Evolutionary conservation across 257 asterid genomes (phyloP).

Genomic region (Scutellaria barbata): DNA sequence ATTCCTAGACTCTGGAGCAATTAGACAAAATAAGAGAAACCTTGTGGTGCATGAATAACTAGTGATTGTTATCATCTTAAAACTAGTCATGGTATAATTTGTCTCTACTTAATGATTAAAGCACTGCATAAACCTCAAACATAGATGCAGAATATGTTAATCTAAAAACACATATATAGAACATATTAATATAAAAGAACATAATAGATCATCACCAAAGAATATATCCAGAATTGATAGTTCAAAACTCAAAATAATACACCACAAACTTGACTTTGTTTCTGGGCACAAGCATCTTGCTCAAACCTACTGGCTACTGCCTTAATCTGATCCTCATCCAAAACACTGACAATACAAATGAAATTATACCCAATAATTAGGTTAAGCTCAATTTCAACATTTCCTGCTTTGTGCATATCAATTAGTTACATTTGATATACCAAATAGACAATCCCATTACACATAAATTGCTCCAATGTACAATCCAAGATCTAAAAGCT

Average conservation of each 20-base stretch:
- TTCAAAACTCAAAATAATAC: constrained; percentile 28
- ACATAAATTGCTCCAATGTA: constrained; percentile 14
- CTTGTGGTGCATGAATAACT: neutral
- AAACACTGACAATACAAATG: constrained; percentile 34
- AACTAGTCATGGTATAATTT: neutral
- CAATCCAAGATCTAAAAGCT: constrained; percentile 7
- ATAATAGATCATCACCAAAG: neutral
- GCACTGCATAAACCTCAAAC: neutral
- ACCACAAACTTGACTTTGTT: constrained; percentile 31
- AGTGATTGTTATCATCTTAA: neutral
- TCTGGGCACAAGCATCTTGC: constrained; percentile 36
- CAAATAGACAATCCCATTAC: neutral
- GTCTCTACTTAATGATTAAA: constrained; percentile 22
- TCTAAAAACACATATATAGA: neutral
- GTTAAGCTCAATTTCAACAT: constrained; percentile 2
- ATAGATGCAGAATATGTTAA: neutral
- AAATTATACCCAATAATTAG: constrained; percentile 23
- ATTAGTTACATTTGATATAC: neutral
- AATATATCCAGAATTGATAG: neutral
- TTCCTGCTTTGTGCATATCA: constrained; percentile 16
- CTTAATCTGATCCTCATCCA: constrained; percentile 26
- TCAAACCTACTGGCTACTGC: constrained; percentile 32
- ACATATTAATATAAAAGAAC: neutral
- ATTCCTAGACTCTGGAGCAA: constrained; percentile 1
- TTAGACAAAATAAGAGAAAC: neutral